Evolutionary conservation across 768 basidiomycete genomes (phyloP), one percentile per base, ranked within the genome.

Genomic region (Jaapia argillacea): DNA sequence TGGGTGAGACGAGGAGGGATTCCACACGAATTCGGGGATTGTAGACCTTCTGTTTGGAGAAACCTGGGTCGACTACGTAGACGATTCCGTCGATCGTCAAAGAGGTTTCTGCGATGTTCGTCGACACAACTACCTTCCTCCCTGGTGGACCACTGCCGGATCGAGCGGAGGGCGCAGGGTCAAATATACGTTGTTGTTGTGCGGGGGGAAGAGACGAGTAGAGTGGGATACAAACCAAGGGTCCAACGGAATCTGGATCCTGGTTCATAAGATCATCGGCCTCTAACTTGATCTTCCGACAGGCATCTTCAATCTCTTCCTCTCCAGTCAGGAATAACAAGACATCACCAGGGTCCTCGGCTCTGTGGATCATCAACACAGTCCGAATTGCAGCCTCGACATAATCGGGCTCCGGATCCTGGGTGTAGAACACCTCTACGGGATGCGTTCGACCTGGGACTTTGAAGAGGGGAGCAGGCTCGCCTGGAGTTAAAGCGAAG

Each of bases 71-170:
- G 37, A 97, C 92, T 45, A 97, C 94, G 54, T 98, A 99, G n/a
- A 99, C 93, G 54, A 99, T 97, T 18, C 94, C 94, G 52, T 99
- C 94, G 45, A 99, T 98, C 2, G 94, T 99, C 35, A 98, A 65
- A 2, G 91, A 94, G 2, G 94, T 98, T 63, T 99, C 94, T 3
- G 96, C 96, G 45, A 98, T 91, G 58, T 98, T 99, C 23, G 94
- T 99, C 6, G 92, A 89, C 1, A 99, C 70, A 24, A 99, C 86
- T 36, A 98, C 76, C 60, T 99, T 99, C 46, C 94, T 77, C 0
- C 94, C 94, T 0, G 85, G 81, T 0, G 90, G 83, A 1, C 90
- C 84, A 40, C 69, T 79, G 0, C 74, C 59, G 0, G 62, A 67
- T 2, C 71, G 67, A 0, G 90, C 59, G 3, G 69, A 51, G 5